Evolutionary conservation across 257 asterid species (phyloP), one percentile per base, ranked within the genome.

Genomic region (Solanum chilense): DNA sequence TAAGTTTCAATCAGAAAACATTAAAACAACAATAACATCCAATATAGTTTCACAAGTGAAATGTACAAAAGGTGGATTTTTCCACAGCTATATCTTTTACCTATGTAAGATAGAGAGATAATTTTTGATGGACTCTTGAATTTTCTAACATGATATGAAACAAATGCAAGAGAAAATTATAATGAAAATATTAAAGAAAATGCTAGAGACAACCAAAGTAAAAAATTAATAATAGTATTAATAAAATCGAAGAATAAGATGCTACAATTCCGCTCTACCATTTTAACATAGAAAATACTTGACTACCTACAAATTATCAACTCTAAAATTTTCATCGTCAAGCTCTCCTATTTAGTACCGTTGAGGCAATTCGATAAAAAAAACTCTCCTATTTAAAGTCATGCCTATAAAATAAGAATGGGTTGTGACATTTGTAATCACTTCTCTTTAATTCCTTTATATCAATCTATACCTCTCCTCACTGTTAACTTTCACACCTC

Each of bases 51-150:
- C 35, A 25, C 16, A 25, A 64, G 73, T 64, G 9, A 0, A n/a
- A 12, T 62, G 31, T 62, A 7, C 1, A 7, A 23, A 23, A 15
- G 15, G 0, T 62, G 31, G 4, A 11, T 64, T 27, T 64, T 64
- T 11, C 0, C 4, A 2, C 2, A 11, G 2, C 3, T 64, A 1
- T 64, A 11, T 12, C 6, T 2, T 13, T 12, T 64, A n/a, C 1
- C 16, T 12, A 10, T n/a, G 8, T 5, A 11, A 64, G 4, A 1
- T n/a, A 5, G 9, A n/a, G 18, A 64, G 35, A 25, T 0, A 4
- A 12, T 64, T 64, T 64, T 25, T 3, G 0, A 11, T 62, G 1
- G 0, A 62, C 0, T 1, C 33, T 62, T 1, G 2, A n/a, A 4
- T 62, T 62, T 62, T 62, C 14, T 23, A n/a, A 62, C 2, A 62